Percentiles rank a stretch among this genome's conserved stretches.
These are phyloP conservation scores for Penicillium sp. DNA, from an alignment of 2,329 filamentous ascomycete genomes.

Conservation along the genomic window DNA sequence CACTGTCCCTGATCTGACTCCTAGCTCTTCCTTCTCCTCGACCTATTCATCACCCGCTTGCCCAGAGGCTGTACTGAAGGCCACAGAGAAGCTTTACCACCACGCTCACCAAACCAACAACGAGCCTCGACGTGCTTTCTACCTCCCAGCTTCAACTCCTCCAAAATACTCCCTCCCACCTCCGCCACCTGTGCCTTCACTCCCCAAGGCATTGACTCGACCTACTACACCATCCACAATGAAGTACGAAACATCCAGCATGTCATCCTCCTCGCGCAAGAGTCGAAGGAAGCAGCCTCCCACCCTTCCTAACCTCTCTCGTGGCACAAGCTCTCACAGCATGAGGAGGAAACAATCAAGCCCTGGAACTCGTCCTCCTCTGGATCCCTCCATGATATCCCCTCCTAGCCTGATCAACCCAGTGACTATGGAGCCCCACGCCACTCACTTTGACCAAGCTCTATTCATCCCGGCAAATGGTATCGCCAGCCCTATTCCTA, in stretches of 20 bases:
- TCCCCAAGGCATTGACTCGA: slow-evolving; percentile 28
- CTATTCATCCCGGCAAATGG: slow-evolving; percentile 47
- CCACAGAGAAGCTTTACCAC: slow-evolving; percentile 34
- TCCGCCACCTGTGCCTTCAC: slow-evolving; percentile 28
- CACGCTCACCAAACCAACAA: slow-evolving; percentile 25
- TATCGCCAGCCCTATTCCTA: slow-evolving; percentile 41
- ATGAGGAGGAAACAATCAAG: slow-evolving; percentile 30
- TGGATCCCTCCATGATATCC: slow-evolving; percentile 46
- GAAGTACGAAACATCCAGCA: slow-evolving; percentile 28
- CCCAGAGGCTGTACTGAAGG: slow-evolving; percentile 31
- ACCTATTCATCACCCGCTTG: slow-evolving; percentile 36
- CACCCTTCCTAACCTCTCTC: slow-evolving; percentile 34
- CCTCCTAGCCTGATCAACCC: slow-evolving; percentile 43
- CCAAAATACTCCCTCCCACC: slow-evolving; percentile 27
- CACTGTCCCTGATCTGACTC: slow-evolving; percentile 41
- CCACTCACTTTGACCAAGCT: slow-evolving; percentile 44
- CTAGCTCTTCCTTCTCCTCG: slow-evolving; percentile 46
- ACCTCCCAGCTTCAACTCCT: slow-evolving; percentile 30
- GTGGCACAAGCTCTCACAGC: slow-evolving; percentile 23
- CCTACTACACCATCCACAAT: slow-evolving; percentile 34
- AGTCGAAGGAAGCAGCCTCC: slow-evolving; percentile 38
- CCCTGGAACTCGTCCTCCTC: slow-evolving; percentile 30
- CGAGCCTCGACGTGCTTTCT: slow-evolving; percentile 26
- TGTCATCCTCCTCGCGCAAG: slow-evolving; percentile 33
- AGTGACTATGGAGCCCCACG: slow-evolving; percentile 44